Evolutionary conservation across 768 basidiomycete genomes (phyloP).

Genomic region (Lactifluus subvellereus): DNA sequence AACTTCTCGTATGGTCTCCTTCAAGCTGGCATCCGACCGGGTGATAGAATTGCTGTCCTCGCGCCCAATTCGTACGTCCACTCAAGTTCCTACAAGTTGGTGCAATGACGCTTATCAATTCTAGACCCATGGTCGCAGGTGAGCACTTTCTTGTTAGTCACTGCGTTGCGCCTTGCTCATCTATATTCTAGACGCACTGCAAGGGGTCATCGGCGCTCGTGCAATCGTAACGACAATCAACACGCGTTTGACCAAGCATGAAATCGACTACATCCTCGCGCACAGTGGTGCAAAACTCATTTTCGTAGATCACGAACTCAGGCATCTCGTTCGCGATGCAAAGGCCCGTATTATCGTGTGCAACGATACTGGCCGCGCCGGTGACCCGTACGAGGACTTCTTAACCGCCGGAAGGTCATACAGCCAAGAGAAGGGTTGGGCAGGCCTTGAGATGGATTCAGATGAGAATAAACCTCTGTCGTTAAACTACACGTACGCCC

Average conservation of each 20-base stretch:
- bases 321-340: slow-evolving; percentile 45
- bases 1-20: slow-evolving; percentile 82
- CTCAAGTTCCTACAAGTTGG: neutral
- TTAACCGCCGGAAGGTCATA: slow-evolving; percentile 56
- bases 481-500: slow-evolving; percentile 73
- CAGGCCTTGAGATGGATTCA: slow-evolving; percentile 57
- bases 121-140: slow-evolving; percentile 69
- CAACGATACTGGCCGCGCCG: slow-evolving; percentile 59
- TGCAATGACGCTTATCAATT: neutral
- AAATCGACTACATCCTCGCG: slow-evolving; percentile 76
- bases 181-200: slow-evolving; percentile 55
- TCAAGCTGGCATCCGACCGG: slow-evolving; percentile 63
- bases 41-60: slow-evolving; percentile 77
- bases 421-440: slow-evolving; percentile 72
- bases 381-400: slow-evolving; percentile 80
- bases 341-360: slow-evolving; percentile 54
- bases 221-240: slow-evolving; percentile 73
- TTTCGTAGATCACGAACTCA: slow-evolving; percentile 70
- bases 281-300: slow-evolving; percentile 72
- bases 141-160: neutral
- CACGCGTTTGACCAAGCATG: slow-evolving; percentile 68
- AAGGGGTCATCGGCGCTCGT: slow-evolving; percentile 71
- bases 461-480: slow-evolving; percentile 65
- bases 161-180: neutral
- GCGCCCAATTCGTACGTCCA: slow-evolving; percentile 72